Evolutionary conservation across 768 basidiomycete genomes (phyloP).

Genomic region (Serpula lacrymans): DNA sequence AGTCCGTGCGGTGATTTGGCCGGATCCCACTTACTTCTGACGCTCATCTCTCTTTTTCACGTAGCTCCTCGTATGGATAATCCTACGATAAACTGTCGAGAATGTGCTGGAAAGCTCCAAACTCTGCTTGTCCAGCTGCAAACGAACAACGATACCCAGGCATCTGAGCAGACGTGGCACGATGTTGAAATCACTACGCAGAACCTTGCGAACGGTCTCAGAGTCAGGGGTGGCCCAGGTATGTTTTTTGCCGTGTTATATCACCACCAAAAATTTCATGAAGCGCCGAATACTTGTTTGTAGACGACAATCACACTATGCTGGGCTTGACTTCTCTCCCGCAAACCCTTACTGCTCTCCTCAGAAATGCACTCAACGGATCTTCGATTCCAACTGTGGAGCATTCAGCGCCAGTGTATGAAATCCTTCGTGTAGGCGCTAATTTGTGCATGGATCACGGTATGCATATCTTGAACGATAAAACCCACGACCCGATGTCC

Average conservation of each 20-base stretch:
- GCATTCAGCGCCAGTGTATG: conserved; percentile 53
- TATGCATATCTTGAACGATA: conserved; percentile 25
- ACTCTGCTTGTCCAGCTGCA: conserved; percentile 31
- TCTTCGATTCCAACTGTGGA: conserved; percentile 40
- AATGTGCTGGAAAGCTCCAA: conserved; percentile 29
- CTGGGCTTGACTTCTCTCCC: conserved; percentile 67
- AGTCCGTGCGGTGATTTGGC: too few relatives aligned
- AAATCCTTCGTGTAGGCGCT: conserved; percentile 74
- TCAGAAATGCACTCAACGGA: conserved; percentile 53
- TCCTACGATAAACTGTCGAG: conserved; percentile 15
- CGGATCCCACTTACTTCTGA: too few relatives aligned
- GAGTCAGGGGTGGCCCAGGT: conserved; percentile 55
- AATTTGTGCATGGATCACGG: conserved; percentile 87
- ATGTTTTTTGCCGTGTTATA: conserved; percentile 10
- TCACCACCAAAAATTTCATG: conserved; percentile 1
- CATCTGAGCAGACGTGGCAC: conserved; percentile 41
- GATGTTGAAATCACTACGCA: conserved; percentile 50
- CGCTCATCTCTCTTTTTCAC: too few relatives aligned
- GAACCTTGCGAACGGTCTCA: conserved; percentile 59
- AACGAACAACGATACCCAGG: conserved; percentile 22
- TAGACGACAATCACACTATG: conserved; percentile 69
- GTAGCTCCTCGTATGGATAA: conserved; percentile 24
- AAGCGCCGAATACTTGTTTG: conserved; percentile 13
- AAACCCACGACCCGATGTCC: conserved; percentile 3
- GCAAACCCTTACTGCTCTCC: conserved; percentile 57